These are phyloP conservation scores for Phaeomoniella chlamydospora DNA, from an alignment of 2,329 filamentous ascomycete genomes.

Conservation along the genomic window DNA sequence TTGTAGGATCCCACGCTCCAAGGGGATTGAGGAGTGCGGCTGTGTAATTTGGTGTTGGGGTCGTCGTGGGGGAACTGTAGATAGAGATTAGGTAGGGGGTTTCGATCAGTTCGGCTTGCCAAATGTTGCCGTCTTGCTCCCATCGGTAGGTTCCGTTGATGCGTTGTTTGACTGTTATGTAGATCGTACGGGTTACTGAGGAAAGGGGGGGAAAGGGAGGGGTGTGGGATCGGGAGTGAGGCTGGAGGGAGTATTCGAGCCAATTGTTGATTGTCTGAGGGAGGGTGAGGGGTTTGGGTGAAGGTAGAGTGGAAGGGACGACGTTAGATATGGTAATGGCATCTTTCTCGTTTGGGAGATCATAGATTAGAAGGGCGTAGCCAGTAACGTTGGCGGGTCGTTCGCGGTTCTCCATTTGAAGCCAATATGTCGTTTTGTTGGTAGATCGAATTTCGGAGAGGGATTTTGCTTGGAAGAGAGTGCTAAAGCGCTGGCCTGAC, in stretches of 20 bases:
- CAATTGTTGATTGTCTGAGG: conserved; percentile 6
- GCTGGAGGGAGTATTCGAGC: conserved; percentile 13
- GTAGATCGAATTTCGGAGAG: conserved; percentile 10
- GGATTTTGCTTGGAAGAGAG: conserved; percentile 38
- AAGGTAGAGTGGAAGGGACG: no score
- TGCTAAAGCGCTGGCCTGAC: conserved; percentile 46
- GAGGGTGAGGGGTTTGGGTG: conserved; percentile 9
- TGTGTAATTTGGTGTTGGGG: conserved; percentile 24
- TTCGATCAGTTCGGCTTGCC: conserved; percentile 22
- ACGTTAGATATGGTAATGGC: conserved; percentile 3
- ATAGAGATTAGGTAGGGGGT: conserved; percentile 32
- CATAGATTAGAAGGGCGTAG: conserved; percentile 15
- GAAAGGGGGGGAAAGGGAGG: conserved; percentile 10
- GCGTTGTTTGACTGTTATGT: conserved; percentile 25
- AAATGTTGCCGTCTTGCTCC: conserved; percentile 28
- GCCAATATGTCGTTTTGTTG: conserved; percentile 33
- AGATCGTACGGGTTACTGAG: conserved; percentile 36
- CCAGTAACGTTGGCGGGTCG: conserved; percentile 12
- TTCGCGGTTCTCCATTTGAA: conserved; percentile 18
- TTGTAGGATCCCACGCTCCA: conserved; percentile 27
- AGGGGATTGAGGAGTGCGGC: conserved; percentile 22
- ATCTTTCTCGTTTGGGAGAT: conserved; percentile 3
- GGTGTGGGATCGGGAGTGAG: no score
- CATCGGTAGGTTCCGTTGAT: conserved; percentile 12
- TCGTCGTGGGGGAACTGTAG: conserved; percentile 22